Percentiles rank a stretch among this genome's conserved stretches.
Conservation (phyloP, 1,284 basidiomycete genomes). For the Takashimella koratensis region DNA sequence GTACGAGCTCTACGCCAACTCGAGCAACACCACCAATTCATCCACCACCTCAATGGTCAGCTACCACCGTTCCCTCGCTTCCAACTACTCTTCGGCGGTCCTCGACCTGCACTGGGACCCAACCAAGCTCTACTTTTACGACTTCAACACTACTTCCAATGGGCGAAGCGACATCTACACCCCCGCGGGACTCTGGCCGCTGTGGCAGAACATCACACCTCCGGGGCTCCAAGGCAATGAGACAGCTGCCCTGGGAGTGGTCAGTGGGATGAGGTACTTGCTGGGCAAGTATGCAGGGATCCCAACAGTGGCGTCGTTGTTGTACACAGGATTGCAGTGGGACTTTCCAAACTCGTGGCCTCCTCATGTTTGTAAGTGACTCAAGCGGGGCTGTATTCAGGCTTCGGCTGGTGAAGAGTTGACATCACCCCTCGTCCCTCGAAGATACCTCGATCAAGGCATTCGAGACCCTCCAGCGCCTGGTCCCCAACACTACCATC, state of each 20-base stretch:
- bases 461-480: conserved; percentile 53
- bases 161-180: conserved; percentile 63
- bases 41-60: conserved; percentile 40
- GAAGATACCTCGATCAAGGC: conserved; percentile 71
- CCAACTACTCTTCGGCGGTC: conserved; percentile 62
- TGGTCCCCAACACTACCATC: conserved; percentile 25
- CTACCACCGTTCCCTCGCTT: conserved; percentile 60
- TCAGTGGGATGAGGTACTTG: conserved; percentile 69
- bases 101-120: conserved; percentile 84
- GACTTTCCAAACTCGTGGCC: conserved; percentile 56
- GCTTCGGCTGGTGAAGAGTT: too few species aligned
- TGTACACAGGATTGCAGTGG: conserved; percentile 79
- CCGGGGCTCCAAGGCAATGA: conserved; percentile 59
- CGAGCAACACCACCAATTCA: conserved; percentile 8
- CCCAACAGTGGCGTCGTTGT: conserved; percentile 62
- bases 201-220: conserved; percentile 83
- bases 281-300: conserved; percentile 80
- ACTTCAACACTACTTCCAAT: conserved; percentile 61
- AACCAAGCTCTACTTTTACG: conserved; percentile 75
- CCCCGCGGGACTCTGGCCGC: conserved; percentile 73
- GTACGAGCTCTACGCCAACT: conserved; percentile 52
- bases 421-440: too few species aligned
- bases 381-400: not conserved
- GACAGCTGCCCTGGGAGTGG: conserved; percentile 62
- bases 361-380: conserved; percentile 62